Evolutionary conservation across 306 rosid species (phyloP), one percentile per base, ranked within the genome.

Genomic region (Ceratonia siliqua): DNA sequence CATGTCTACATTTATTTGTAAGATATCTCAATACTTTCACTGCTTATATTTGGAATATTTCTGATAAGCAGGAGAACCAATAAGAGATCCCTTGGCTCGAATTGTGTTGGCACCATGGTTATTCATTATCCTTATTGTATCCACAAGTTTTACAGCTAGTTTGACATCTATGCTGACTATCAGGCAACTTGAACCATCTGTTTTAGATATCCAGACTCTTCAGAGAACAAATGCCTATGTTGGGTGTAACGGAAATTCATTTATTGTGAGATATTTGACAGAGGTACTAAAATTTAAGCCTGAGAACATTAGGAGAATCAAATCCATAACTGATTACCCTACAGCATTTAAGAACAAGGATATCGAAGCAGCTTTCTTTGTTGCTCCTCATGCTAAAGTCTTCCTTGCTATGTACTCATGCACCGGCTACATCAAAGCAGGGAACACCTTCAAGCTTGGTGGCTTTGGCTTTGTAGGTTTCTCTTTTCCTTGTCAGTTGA

Each of bases 31-130:
- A n/a, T n/a, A n/a, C n/a, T n/a, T n/a, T n/a, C n/a, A n/a, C n/a
- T n/a, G n/a, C n/a, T n/a, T n/a, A n/a, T n/a, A n/a, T n/a, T n/a
- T n/a, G 53, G 17, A 14, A 72, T 21, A 43, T 66, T n/a, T 65
- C 10, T 1, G 5, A 41, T 17, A 38, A 30, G 81, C 84, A 85
- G 94, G 86, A 56, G 87, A 84, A 41, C 82, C 72, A 43, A 66
- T 89, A 14, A 71, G 21, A 17, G 79, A 81, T 38, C 83, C 81
- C 36, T 68, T 82, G 83, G 89, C 92, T 45, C 62, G 84, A 74
- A 30, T 68, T 18, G 91, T 89, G 71, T 7, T 91, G 62, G 86
- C 86, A 14, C 92, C 91, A 13, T 89, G 92, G 95, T 39, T 91
- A 70, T 61, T 91, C 5, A 81, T 70, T 25, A 87, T 89, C 53